Conservation (phyloP, 1,284 basidiomycete genomes). For the Leccinum griseonigrum region DNA sequence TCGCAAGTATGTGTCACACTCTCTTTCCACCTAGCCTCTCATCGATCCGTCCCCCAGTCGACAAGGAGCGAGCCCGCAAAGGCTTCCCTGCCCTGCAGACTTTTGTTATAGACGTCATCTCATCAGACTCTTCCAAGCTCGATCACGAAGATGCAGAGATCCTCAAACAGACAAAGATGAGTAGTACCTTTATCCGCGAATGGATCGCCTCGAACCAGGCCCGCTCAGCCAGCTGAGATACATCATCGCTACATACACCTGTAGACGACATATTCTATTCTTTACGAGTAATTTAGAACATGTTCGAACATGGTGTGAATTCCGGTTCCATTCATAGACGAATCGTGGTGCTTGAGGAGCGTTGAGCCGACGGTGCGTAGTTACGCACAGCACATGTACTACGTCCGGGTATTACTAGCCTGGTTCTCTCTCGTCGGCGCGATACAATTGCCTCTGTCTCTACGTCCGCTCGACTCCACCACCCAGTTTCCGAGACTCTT, state of each 20-base stretch:
- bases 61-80: slow-evolving; percentile 53
- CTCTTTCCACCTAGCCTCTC: background rate
- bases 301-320: slow-evolving; percentile 12
- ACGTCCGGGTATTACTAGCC: background rate
- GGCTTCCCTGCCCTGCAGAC: slow-evolving; percentile 59
- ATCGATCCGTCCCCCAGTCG: slow-evolving; percentile 46
- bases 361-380: background rate
- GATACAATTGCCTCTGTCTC: background rate
- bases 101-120: slow-evolving; percentile 87
- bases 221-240: slow-evolving; percentile 8
- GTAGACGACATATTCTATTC: slow-evolving; percentile 4
- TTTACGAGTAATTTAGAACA: background rate
- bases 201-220: slow-evolving; percentile 61
- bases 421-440: slow-evolving; percentile 3
- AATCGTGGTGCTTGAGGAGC: background rate
- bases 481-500: slow-evolving; percentile 7
- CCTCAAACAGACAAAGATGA: slow-evolving; percentile 80
- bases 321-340: background rate
- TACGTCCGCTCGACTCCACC: background rate
- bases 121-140: slow-evolving; percentile 52
- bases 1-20: slow-evolving; percentile 50
- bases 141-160: slow-evolving; percentile 63
- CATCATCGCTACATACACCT: background rate
- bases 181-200: slow-evolving; percentile 84
- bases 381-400: slow-evolving; percentile 10